Evolutionary conservation across 2,329 filamentous ascomycete genomes (phyloP).

Genomic region (Pseudogymnoascus pannorum): DNA sequence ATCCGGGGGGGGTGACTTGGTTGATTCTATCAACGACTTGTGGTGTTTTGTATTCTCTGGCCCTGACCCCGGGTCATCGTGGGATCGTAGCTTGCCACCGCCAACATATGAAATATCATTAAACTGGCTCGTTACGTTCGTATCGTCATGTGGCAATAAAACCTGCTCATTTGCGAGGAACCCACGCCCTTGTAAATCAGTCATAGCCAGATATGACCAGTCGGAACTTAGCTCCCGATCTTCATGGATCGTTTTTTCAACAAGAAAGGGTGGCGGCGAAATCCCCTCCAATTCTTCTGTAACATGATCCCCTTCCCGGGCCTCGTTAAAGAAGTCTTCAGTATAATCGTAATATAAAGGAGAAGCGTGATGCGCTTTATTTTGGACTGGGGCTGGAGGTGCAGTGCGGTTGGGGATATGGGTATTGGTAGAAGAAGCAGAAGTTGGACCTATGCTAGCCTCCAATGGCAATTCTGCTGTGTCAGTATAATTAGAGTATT

Average conservation of each 20-base stretch:
- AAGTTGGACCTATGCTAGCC: background rate
- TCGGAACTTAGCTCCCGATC: conserved; percentile 22
- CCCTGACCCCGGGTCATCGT: background rate
- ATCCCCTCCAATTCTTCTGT: conserved; percentile 13
- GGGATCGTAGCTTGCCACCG: background rate
- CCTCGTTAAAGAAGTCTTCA: conserved; percentile 27
- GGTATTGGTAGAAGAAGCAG: background rate
- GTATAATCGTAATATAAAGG: conserved; percentile 31
- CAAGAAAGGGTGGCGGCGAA: conserved; percentile 23
- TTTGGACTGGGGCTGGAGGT: background rate
- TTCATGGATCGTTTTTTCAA: conserved; percentile 26
- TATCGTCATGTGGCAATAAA: background rate
- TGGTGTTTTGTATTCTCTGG: background rate
- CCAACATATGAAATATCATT: conserved; percentile 2
- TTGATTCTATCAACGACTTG: background rate
- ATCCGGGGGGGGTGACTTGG: background rate
- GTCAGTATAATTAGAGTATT: background rate
- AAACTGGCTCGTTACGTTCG: background rate
- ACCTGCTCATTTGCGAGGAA: background rate
- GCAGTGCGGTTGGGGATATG: background rate
- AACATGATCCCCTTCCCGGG: background rate
- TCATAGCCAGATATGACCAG: conserved; percentile 10
- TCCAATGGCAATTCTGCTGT: background rate
- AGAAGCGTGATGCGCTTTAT: conserved; percentile 14
- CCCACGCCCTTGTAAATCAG: conserved; percentile 1